A percentile compares a stretch with the other conserved stretches of the same genome.
These are phyloP conservation scores for Solanum chilense DNA, from an alignment of 257 asterid genomes.

Conservation along the genomic window DNA sequence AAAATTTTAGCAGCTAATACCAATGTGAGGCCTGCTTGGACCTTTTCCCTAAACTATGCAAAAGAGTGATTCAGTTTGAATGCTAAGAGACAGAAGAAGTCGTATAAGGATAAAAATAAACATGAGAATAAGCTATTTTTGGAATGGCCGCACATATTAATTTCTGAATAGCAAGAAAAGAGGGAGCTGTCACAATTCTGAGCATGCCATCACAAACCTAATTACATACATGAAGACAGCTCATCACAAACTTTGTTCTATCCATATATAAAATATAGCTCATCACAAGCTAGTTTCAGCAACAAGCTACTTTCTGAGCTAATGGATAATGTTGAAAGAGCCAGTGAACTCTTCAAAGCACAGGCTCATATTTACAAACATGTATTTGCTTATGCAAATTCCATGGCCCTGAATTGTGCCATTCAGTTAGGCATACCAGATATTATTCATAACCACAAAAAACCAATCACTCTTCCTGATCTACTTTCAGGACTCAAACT, in stretches of 20 bases:
- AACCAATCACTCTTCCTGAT: constrained; percentile 9
- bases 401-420: constrained; percentile 9
- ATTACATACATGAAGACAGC: not conserved
- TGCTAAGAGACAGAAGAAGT: not conserved
- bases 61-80: not conserved
- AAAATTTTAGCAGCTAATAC: not conserved
- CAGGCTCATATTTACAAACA: constrained; percentile 11
- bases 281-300: not conserved
- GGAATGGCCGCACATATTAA: not conserved
- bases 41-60: not conserved
- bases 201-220: not conserved
- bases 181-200: not conserved
- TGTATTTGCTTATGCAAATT: constrained; percentile 1
- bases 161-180: not conserved
- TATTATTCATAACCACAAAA: constrained; percentile 4
- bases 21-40: not conserved
- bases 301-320: not conserved
- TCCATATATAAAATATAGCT: not conserved
- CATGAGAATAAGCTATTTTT: not conserved
- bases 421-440: constrained; percentile 10
- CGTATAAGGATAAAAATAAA: not conserved
- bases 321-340: not conserved
- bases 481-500: constrained; percentile 3
- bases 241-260: not conserved
- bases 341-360: constrained; percentile 7